Conservation (phyloP, 192 early-diverging fungal species). For the Irineochytrium annulatum region DNA sequence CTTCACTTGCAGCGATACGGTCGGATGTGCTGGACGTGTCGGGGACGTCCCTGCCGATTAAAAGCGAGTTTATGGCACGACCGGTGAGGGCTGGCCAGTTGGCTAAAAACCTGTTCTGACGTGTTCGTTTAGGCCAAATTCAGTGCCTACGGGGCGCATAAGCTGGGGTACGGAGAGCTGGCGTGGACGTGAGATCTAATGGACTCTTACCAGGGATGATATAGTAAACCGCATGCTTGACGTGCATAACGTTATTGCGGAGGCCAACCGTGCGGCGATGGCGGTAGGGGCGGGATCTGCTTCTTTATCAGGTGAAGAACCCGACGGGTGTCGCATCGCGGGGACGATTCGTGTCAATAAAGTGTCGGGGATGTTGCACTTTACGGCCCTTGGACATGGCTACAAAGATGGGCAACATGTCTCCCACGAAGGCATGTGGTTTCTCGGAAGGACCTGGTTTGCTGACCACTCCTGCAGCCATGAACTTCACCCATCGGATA, state of each 20-base stretch:
- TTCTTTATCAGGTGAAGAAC: conserved; percentile 21
- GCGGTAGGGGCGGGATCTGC: conserved; percentile 5
- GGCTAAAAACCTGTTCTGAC: conserved; percentile 1
- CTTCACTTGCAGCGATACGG: conserved; percentile 42
- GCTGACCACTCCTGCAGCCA: conserved; percentile 41
- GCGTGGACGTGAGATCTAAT: neutral
- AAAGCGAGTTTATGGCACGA: conserved; percentile 41
- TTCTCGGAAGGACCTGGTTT: neutral
- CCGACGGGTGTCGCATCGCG: conserved; percentile 67
- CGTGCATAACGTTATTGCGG: conserved; percentile 20
- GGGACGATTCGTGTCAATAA: conserved; percentile 76
- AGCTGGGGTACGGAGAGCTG: neutral
- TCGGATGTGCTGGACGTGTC: conserved; percentile 69
- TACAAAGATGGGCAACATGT: conserved; percentile 66
- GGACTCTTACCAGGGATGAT: neutral
- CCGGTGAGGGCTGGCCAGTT: conserved; percentile 5
- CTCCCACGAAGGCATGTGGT: conserved; percentile 56
- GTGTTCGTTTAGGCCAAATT: conserved; percentile 7
- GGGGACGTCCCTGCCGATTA: conserved; percentile 54
- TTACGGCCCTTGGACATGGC: conserved; percentile 87
- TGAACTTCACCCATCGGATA: conserved; percentile 95
- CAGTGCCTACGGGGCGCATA: conserved; percentile 9
- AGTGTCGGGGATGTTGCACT: conserved; percentile 82
- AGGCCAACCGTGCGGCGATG: conserved; percentile 2
- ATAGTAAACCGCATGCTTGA: conserved; percentile 17